Percentiles rank a stretch among this genome's conserved stretches.
Conservation (phyloP, 176 grass and related monocot genomes). For the Avena eriantha region DNA sequence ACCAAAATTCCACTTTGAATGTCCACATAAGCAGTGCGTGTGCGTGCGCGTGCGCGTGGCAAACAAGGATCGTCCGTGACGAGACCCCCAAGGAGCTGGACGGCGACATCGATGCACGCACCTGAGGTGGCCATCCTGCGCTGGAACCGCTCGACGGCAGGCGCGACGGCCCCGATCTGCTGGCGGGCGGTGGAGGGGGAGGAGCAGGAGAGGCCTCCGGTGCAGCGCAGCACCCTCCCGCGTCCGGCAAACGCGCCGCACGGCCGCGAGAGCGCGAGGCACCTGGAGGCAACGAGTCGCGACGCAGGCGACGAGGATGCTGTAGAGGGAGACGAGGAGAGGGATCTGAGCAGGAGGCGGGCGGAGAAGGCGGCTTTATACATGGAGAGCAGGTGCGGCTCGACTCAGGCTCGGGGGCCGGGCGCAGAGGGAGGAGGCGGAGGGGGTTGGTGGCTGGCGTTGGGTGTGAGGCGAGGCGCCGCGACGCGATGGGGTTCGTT, state of each 20-base stretch:
- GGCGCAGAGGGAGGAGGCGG: neutral
- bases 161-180: conserved; percentile 54
- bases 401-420: neutral
- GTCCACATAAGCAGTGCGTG: neutral
- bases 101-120: conserved; percentile 31
- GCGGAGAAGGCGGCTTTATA: conserved; percentile 80
- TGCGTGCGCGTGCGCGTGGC: neutral
- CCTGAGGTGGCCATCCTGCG: conserved; percentile 79
- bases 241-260: conserved; percentile 36
- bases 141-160: conserved; percentile 57
- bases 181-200: neutral
- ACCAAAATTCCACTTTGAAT: neutral
- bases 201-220: neutral
- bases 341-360: conserved; percentile 71
- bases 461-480: neutral
- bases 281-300: conserved; percentile 32
- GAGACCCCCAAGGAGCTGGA: neutral
- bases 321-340: neutral
- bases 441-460: conserved; percentile 14
- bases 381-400: conserved; percentile 41
- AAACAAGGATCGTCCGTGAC: neutral
- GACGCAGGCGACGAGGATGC: neutral
- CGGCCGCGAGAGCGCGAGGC: conserved; percentile 33
- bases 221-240: conserved; percentile 4
- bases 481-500: neutral